These are phyloP conservation scores for Vanderwaltozyma verrucispora DNA, from an alignment of 805 yeast species.

Conservation along the genomic window DNA sequence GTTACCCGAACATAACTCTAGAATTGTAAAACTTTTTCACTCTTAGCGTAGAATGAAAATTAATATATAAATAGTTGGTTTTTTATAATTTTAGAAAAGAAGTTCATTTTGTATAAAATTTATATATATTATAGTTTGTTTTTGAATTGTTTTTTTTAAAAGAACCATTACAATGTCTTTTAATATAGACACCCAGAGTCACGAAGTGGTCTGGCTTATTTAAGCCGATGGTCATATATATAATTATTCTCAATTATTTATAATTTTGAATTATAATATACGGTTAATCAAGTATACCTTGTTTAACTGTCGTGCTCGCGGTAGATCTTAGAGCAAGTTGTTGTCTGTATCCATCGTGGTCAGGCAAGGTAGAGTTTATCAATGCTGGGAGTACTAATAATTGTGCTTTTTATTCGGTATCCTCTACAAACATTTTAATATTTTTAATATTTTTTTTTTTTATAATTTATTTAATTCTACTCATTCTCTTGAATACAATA, in stretches of 20 bases:
- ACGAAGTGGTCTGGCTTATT: slow-evolving; percentile 30
- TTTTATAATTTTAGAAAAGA: no score
- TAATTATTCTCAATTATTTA: not conserved
- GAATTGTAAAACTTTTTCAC: no score
- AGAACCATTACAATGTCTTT: slow-evolving; percentile 33
- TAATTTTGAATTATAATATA: slow-evolving; percentile 1
- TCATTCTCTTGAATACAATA: no score
- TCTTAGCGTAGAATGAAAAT: no score
- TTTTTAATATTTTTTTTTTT: not conserved
- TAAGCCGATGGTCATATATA: slow-evolving; percentile 27
- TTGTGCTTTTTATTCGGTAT: slow-evolving; percentile 20
- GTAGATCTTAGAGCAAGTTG: slow-evolving; percentile 62
- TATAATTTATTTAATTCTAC: no score
- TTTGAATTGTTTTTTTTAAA: slow-evolving; percentile 2
- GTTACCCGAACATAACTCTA: no score
- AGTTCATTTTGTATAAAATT: no score
- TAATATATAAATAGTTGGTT: no score
- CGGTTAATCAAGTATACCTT: slow-evolving; percentile 3
- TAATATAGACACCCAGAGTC: slow-evolving; percentile 69
- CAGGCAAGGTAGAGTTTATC: slow-evolving; percentile 10
- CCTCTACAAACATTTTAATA: slow-evolving; percentile 9
- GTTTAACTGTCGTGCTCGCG: slow-evolving; percentile 75
- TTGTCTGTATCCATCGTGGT: slow-evolving; percentile 2
- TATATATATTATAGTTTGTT: not conserved
- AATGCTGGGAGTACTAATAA: slow-evolving; percentile 20